Base-by-base conservation (phyloP, 2,329 filamentous ascomycete genomes). In the Colletotrichum horii region DNA sequence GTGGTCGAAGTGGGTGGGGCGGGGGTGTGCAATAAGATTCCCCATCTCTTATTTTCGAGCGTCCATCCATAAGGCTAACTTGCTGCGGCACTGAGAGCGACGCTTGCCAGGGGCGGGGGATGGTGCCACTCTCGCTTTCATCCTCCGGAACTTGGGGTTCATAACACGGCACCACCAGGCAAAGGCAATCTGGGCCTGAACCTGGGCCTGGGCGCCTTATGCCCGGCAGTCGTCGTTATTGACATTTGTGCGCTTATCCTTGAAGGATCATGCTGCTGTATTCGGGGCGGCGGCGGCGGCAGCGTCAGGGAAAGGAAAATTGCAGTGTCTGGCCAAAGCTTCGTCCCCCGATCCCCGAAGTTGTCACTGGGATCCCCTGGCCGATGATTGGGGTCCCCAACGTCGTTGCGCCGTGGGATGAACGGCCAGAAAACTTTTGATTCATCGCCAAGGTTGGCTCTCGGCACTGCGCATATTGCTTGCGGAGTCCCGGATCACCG, bases 391-490 rank as follows among this genome's bases (percentile, higher is more conserved):
- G 52, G 67, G 56, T 28, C 72, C 67, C 60, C 67, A 71, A 52
- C 62, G 34, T 58, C 48, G 56, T 65, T 65, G 64, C 43, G 24
- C 64, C 58, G 43, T 56, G 70, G 64, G 64, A 69, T 65, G 70
- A 60, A 68, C 64, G 64, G n/a, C 70, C 64, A 68, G 64, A 75
- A 48, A 30, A 73, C 70, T 65, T 73, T 36, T 68, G 73, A 60
- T 67, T 65, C 64, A 58, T 68, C 48, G 70, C 70, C 73, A 75
- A 73, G 70, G 71, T 73, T 75, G 58, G 70, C 56, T 56, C 64
- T 75, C 70, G 73, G 73, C 70, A 75, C 73, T 75, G 70, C 43
- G 52, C 70, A 75, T 73, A 75, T 69, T 68, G 70, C 65, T 65
- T 75, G 71, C 67, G 71, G 67, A 74, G 71, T 74, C 71, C 71